phyloP scores from a whole-genome alignment of 2,329 filamentous ascomycete species.

The Harringtonia aguacate region DNA sequence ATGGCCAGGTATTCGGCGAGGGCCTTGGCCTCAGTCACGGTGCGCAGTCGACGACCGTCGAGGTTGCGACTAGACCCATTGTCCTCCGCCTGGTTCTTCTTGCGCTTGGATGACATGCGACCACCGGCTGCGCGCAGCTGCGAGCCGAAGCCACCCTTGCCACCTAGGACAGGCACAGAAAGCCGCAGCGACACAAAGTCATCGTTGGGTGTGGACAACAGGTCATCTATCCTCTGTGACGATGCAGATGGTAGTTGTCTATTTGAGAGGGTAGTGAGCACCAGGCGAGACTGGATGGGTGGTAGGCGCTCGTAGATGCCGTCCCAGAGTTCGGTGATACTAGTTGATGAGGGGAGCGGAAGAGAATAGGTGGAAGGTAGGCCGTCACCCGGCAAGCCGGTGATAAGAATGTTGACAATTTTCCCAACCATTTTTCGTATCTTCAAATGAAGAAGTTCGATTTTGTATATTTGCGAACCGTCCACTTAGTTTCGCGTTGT shows the following conservation, averaged over 20 bases:
- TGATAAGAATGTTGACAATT: conserved; percentile 67
- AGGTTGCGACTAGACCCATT: conserved; percentile 89
- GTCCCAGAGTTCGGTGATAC: conserved; percentile 56
- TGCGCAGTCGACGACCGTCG: conserved; percentile 80
- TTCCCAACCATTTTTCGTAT: conserved; percentile 2
- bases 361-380: conserved; percentile 75
- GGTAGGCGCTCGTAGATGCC: conserved; percentile 52
- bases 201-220: conserved; percentile 47
- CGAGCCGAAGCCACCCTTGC: conserved; percentile 95
- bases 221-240: conserved; percentile 43
- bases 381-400: conserved; percentile 72
- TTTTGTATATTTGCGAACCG: neutral
- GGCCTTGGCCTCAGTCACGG: conserved; percentile 89
- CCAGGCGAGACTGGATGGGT: conserved; percentile 47
- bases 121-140: conserved; percentile 94
- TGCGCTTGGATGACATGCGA: conserved; percentile 88
- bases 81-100: conserved; percentile 74
- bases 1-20: conserved; percentile 90
- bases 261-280: conserved; percentile 75
- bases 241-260: conserved; percentile 51
- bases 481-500: neutral
- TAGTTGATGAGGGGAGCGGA: conserved; percentile 55
- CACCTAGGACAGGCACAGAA: conserved; percentile 69
- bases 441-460: neutral
- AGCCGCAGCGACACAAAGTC: conserved; percentile 76